Base-by-base conservation (phyloP, 768 basidiomycete genomes). In the Saitozyma sp. region DNA sequence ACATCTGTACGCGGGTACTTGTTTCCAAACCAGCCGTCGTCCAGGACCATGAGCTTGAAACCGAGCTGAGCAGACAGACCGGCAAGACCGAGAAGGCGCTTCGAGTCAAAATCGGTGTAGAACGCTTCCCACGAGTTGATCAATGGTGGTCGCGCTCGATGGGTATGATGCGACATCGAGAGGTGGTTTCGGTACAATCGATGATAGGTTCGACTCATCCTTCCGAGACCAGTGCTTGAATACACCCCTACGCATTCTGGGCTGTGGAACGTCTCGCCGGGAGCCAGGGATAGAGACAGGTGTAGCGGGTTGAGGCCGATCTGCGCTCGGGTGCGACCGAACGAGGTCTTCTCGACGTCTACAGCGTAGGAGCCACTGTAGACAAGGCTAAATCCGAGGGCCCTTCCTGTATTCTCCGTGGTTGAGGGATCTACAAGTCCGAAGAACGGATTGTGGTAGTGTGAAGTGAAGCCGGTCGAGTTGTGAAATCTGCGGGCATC, bases 11-110 rank as follows among this genome's bases (percentile, higher is more conserved):
- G 38, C 10, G 71, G 69, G 50, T 68, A 46, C 43, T 66, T 61
- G 48, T 64, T 56, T 16, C 72, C 72, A 56, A 74, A 74, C 72
- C 72, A 74, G 7, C 72, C 72, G 45, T 74, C 72, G 50, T 74
- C 72, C 67, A 74, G 56, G 17, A 74, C 72, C 50, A 74, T 69
- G 19, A 71, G 58, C 56, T 69, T 63, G 3, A 68, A 63, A 8
- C 72, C 72, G 11, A 68, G 45, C 13, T 63, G 57, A 9, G 63
- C 49, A 2, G 67, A 66, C 11, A 41, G 43, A n/a, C 59, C 19
- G 3, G 72, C 72, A 29, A 74, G 64, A 48, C 37, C 11, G 2
- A 50, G 17, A 7, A 74, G 54, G 8, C 41, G 40, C 1, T 63
- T 52, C 11, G 51, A 49, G 42, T 66, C 61, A 37, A 74, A 64